Evolutionary conservation across 2,329 filamentous ascomycete genomes (phyloP).

Genomic region (Ophiostoma perfectum): DNA sequence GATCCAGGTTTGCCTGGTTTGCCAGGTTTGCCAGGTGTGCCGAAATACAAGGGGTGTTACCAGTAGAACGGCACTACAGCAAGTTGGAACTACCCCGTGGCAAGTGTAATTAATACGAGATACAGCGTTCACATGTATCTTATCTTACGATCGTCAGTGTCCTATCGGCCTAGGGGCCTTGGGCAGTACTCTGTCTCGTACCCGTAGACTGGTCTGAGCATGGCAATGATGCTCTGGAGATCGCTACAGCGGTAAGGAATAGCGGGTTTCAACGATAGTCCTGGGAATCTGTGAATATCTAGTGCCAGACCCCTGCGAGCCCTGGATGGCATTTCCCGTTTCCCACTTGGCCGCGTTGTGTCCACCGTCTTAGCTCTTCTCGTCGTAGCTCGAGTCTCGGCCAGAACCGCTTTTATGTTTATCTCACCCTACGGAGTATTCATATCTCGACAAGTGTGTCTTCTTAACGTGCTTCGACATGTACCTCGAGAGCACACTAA

Average conservation of each 20-base stretch:
- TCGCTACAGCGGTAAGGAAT: no score
- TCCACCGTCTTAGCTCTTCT: not conserved
- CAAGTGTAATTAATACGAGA: not conserved
- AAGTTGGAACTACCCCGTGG: not conserved
- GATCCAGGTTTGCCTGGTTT: not conserved
- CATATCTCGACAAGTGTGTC: not conserved
- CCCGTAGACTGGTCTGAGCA: no score
- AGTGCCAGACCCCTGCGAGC: no score
- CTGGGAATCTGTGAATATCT: no score
- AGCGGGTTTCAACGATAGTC: no score
- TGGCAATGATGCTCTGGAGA: no score
- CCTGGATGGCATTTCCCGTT: not conserved
- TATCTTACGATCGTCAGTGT: no score
- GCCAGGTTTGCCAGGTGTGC: not conserved
- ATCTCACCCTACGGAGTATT: not conserved
- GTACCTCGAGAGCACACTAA: conserved; percentile 1
- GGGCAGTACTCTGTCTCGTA: no score
- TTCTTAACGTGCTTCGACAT: not conserved
- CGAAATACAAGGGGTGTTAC: not conserved
- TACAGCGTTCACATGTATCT: not conserved
- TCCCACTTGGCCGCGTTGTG: not conserved
- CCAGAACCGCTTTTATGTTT: not conserved
- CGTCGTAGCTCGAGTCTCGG: not conserved
- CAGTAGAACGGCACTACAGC: not conserved
- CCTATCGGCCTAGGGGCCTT: no score